Base-by-base conservation (phyloP, 2,329 filamentous ascomycete genomes). In the Xylaria sp. region DNA sequence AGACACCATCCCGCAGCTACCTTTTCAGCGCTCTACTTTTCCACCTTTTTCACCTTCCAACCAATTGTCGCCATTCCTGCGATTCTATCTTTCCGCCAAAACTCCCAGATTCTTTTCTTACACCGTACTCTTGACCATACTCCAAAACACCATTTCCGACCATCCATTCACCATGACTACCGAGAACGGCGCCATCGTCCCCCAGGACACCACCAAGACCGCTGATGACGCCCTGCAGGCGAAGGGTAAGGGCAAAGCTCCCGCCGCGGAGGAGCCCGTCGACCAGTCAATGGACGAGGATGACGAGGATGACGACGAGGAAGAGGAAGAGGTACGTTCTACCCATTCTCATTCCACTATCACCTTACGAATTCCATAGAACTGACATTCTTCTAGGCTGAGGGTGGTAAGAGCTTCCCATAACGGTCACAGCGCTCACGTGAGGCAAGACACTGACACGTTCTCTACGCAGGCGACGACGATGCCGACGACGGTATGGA, bases 211-310 rank as follows among this genome's bases (percentile, higher is more conserved):
- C 68, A 69, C 78, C 65, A 68, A 69, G 61, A 65, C 69, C 65
- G 69, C 71, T 59, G 71, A 81, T 59, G 72, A 78, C 59, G 69
- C 73, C 57, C 71, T 77, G 57, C 80, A 85, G 67, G 76, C 79
- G 73, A 96, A 96, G 82, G 91, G 90, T 75, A 96, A 96, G 82
- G 91, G 91, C 78, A 96, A 96, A 81, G 87, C 84, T 39, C 71
- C 76, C 39, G 82, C 84, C 45, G 70, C 77, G 46, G 74, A 76
- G 62, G 75, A 82, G 57, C 72, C 73, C 50, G 74, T 85, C 62
- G 85, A 89, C 64, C 76, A 84, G 68, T 80, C 81, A 69, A 89
- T 91, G 83, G 89, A 88, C 41, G 88, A 91, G 65, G 88, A 89
- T 26, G 84, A 91, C 1, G 88, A 92, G 39, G 88, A 88, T 45